Percentiles rank a stretch among this genome's conserved stretches.
Evolutionary conservation across 2,329 filamentous ascomycete genomes (phyloP).

Genomic region (Phyllosticta paracitricarpa): DNA sequence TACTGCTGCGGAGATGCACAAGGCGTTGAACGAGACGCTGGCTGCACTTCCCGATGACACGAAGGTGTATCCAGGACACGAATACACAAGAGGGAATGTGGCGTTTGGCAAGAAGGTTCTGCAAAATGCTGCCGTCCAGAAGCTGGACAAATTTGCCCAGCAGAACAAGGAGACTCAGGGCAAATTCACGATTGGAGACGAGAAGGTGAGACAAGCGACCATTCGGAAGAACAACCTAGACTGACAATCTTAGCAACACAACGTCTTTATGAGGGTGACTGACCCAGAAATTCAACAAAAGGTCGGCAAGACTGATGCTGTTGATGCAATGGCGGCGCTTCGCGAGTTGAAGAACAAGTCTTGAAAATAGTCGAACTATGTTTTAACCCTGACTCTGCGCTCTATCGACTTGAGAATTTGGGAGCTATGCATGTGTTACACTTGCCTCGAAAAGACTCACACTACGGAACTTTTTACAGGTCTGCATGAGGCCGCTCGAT

Average conservation of each 20-base stretch:
- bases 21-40: conserved; percentile 77
- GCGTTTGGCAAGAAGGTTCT: conserved; percentile 73
- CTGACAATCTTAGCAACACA: conserved; percentile 56
- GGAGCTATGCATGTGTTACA: too few species aligned
- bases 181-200: conserved; percentile 91
- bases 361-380: neutral
- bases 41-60: conserved; percentile 79
- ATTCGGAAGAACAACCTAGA: neutral
- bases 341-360: conserved; percentile 75
- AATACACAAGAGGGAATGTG: conserved; percentile 96
- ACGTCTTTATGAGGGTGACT: conserved; percentile 86
- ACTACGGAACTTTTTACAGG: too few species aligned
- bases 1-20: conserved; percentile 75
- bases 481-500: too few species aligned
- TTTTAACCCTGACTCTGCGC: neutral
- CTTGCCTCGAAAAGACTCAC: too few species aligned
- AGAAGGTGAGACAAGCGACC: conserved; percentile 54
- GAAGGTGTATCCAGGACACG: conserved; percentile 86
- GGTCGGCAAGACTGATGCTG: conserved; percentile 68
- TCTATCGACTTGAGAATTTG: too few species aligned
- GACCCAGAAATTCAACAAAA: conserved; percentile 77
- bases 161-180: conserved; percentile 83
- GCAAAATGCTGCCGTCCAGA: conserved; percentile 61
- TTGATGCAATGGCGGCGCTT: conserved; percentile 76
- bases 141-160: conserved; percentile 65